Base-by-base conservation (phyloP, 1,284 basidiomycete genomes). In the Puccinia hordei region DNA sequence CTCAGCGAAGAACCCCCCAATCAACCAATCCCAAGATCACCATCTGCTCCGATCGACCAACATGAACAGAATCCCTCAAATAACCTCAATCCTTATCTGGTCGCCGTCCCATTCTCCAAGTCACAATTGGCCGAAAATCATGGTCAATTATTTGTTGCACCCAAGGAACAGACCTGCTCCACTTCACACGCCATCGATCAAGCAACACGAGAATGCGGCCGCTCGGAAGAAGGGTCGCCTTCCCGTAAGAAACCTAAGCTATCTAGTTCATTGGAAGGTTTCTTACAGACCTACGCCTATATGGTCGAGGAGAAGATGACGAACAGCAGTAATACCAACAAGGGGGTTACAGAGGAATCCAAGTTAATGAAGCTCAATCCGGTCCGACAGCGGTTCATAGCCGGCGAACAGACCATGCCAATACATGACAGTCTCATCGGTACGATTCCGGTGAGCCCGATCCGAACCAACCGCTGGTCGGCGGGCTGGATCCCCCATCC, bases 401-500 rank as follows among this genome's bases (percentile, higher is more conserved):
- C 38, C 12, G n/a, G 24, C 13, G 27, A 41, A 8, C 15, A 65
- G 24, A 41, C 53, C n/a, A 19, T 61, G 27, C 30, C 55, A n/a
- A n/a, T 63, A 8, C n/a, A 3, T 17, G 17, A 41, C 49, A 75
- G 55, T 44, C 51, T 61, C 10, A 24, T 75, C 12, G 59, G 55
- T 9, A 24, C 35, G 44, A 75, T 75, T 15, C 73, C 72, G 1
- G 57, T 57, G 17, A 38, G 41, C n/a, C 38, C 72, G 72, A 51
- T 59, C 13, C 51, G 51, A 13, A 41, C 53, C 5, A 73, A 73
- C 57, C 72, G 72, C 27, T 73, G 72, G 72, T 75, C 73, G n/a
- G 73, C 73, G n/a, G 73, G 73, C 27, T 75, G 73, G 73, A 75
- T 75, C 44, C 73, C 73, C 8, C 73, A 75, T 33, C 73, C 73